Conservation (phyloP, 208 protist genomes). For the Leishmania turanica region DNA sequence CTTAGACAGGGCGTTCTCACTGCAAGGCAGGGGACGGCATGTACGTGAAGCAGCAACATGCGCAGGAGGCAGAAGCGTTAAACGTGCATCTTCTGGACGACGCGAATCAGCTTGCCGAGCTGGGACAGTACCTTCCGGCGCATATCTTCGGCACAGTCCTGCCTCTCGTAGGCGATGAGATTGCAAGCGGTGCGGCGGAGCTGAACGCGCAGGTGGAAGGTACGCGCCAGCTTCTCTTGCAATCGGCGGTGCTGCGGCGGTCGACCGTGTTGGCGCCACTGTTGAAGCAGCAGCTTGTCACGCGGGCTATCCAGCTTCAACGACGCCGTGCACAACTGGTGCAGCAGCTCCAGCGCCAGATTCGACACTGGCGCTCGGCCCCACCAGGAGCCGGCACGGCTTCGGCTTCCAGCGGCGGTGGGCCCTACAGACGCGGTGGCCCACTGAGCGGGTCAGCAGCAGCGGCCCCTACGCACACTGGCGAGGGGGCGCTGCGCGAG, state of each 20-base stretch:
- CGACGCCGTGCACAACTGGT: conserved; percentile 36
- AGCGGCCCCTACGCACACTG: background rate
- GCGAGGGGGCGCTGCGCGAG: conserved; percentile 9
- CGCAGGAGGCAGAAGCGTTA: background rate
- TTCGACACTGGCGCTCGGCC: conserved; percentile 12
- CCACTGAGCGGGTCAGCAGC: background rate
- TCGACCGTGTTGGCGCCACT: conserved; percentile 22
- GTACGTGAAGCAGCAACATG: background rate
- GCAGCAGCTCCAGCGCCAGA: conserved; percentile 38
- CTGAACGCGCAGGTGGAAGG: conserved; percentile 32
- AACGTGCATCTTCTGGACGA: background rate
- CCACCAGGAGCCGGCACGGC: background rate
- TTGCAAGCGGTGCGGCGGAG: conserved; percentile 9
- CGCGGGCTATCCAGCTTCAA: conserved; percentile 35
- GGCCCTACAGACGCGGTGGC: background rate
- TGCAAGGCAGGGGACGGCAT: background rate
- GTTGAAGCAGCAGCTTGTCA: conserved; percentile 34
- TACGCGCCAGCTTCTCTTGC: conserved; percentile 27
- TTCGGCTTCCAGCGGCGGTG: background rate
- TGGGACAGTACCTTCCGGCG: conserved; percentile 7
- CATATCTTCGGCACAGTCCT: conserved; percentile 21
- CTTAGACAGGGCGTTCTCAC: background rate
- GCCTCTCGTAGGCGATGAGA: conserved; percentile 25
- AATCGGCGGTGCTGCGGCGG: conserved; percentile 25
- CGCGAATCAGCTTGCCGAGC: conserved; percentile 16